phyloP scores from a whole-genome alignment of 1,284 basidiomycete species.

The Thelephora terrestris region DNA sequence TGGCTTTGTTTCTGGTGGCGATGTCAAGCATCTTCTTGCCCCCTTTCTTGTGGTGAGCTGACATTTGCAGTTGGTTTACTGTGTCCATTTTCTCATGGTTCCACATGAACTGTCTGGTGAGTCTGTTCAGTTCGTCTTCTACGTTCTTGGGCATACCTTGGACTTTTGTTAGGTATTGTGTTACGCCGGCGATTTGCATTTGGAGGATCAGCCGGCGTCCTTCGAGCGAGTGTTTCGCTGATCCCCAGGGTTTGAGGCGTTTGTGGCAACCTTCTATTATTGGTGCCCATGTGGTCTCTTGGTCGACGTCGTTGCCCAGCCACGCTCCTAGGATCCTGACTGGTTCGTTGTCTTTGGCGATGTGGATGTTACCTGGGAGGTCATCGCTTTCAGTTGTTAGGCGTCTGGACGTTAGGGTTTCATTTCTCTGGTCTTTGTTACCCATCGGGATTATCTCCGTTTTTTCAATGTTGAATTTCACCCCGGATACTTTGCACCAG shows the following conservation, averaged over 20 bases:
- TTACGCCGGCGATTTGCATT: slow-evolving; percentile 17
- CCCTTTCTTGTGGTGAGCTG: background rate
- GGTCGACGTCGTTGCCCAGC: slow-evolving; percentile 15
- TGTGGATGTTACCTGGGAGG: slow-evolving; percentile 9
- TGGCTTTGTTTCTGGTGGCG: background rate
- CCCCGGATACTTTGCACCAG: slow-evolving; percentile 26
- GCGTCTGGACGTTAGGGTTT: no score
- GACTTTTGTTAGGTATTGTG: slow-evolving; percentile 22
- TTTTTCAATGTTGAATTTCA: no score
- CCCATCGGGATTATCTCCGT: slow-evolving; percentile 27
- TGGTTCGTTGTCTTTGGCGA: slow-evolving; percentile 16
- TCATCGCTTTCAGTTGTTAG: no score
- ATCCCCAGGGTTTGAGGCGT: slow-evolving; percentile 12
- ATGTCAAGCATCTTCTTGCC: no score
- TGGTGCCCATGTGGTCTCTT: slow-evolving; percentile 12
- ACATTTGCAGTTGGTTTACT: background rate
- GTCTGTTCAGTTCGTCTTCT: slow-evolving; percentile 12
- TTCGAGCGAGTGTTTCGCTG: slow-evolving; percentile 8
- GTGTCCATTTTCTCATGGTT: background rate
- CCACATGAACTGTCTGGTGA: slow-evolving; percentile 10
- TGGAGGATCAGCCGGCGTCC: slow-evolving; percentile 17
- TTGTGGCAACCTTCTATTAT: slow-evolving; percentile 11
- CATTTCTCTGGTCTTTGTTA: slow-evolving; percentile 6
- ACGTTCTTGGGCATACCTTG: slow-evolving; percentile 25
- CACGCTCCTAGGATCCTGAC: slow-evolving; percentile 20